Percentiles rank a stretch among this genome's conserved stretches.
Evolutionary conservation across 2,329 filamentous ascomycete genomes (phyloP).

Genomic region (Fusarium xyrophilum): DNA sequence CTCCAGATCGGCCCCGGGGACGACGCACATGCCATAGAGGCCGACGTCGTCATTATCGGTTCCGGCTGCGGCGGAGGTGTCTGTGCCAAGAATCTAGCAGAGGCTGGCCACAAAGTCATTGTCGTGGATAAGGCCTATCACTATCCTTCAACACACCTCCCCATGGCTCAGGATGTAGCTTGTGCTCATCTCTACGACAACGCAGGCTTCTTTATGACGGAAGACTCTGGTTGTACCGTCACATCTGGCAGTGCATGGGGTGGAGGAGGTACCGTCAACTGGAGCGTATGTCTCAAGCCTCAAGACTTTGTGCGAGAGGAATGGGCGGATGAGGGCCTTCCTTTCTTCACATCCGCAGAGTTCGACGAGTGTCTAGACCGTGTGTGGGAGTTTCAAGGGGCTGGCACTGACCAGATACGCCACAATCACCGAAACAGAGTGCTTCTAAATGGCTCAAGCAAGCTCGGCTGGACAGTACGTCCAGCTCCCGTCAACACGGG

Average conservation of each 20-base stretch:
- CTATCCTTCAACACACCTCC: constrained; percentile 73
- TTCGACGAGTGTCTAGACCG: constrained; percentile 83
- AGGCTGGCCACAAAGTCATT: constrained; percentile 76
- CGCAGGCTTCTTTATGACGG: constrained; percentile 62
- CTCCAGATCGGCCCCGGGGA: constrained; percentile 58
- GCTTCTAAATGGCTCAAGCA: constrained; percentile 76
- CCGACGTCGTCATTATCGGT: constrained; percentile 85
- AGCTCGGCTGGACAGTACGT: constrained; percentile 74
- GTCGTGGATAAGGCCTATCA: constrained; percentile 86
- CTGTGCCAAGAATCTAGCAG: constrained; percentile 78
- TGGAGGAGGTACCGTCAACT: constrained; percentile 88
- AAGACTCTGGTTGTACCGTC: constrained; percentile 66
- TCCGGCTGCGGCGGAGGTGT: constrained; percentile 88
- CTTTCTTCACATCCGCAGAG: constrained; percentile 74
- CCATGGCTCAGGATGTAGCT: constrained; percentile 71
- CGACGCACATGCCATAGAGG: constrained; percentile 68
- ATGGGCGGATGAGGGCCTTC: constrained; percentile 75
- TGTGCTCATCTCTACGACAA: constrained; percentile 73
- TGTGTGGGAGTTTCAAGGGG: constrained; percentile 81
- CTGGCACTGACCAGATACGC: constrained; percentile 67
- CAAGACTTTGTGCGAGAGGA: constrained; percentile 80
- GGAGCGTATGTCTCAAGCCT: constrained; percentile 71
- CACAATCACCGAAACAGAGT: constrained; percentile 77
- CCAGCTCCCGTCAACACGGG: constrained; percentile 82
- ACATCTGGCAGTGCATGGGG: constrained; percentile 79